Evolutionary conservation across 352 stramenopile species (phyloP), one percentile per base, ranked within the genome.

Genomic region (Pythium myriotylum): DNA sequence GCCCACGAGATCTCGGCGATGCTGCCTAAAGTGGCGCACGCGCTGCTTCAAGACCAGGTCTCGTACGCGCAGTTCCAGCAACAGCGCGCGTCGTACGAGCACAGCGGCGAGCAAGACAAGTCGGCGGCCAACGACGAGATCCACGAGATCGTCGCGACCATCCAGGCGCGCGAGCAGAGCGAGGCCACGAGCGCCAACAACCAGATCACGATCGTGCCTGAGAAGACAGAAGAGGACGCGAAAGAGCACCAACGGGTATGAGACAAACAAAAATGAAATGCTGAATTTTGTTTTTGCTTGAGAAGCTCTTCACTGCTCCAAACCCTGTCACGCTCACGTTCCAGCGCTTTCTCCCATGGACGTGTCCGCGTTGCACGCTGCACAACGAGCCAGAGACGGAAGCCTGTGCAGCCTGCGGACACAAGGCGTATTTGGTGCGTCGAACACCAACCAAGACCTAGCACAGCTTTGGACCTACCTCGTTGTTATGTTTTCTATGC

Each of bases 321-420:
- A 91, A 88, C 49, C 83, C 84, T 0, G 80, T 94, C 29, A 70
- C 70, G 27, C 79, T 94, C 14, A 72, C 66, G 22, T 92, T 94
- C 51, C 68, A 84, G 54, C 83, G 84, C 35, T 62, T 74, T 13
- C 65, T 84, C 43, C 59, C 73, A 14, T 94, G 86, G 86, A 56
- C 75, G 33, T 94, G 86, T 70, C 71, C 75, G 53, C 73, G 73
- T 4, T 94, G 86, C 60, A 94, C 86, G n/a, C 75, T 94, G 3
- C 50, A 87, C 12, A 94, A 94, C 56, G 59, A 79, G 19, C 22
- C 53, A 0, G 65, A 62, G 12, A 69, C 66, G 26, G 50, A 63
- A 2, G 59, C 40, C 13, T 94, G 84, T 53, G 79, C 62, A 5
- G 86, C 74, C 17, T 95, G 86, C 46, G 81, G 74, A 3, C 58